Evolutionary conservation across 2,329 filamentous ascomycete genomes (phyloP).

Genomic region (Colletotrichum sp.): DNA sequence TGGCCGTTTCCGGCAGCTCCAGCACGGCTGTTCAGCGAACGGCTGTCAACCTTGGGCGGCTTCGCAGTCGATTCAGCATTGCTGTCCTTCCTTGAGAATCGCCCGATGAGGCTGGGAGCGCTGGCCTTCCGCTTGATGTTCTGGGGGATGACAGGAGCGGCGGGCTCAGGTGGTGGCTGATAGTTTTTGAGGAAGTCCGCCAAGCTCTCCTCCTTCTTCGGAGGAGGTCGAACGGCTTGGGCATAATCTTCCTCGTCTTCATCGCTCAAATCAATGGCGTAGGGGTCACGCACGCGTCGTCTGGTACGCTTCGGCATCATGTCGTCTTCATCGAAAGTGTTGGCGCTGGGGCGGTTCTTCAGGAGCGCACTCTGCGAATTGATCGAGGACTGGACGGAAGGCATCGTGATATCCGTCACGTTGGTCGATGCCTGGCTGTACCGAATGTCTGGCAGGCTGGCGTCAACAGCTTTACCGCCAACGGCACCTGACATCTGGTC

Average conservation of each 20-base stretch:
- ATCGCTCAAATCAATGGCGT: conserved; percentile 85
- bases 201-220: conserved; percentile 67
- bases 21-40: conserved; percentile 44
- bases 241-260: conserved; percentile 63
- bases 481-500: conserved; percentile 69
- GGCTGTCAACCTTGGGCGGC: conserved; percentile 32
- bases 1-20: conserved; percentile 42
- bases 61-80: conserved; percentile 26
- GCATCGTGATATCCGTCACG: conserved; percentile 61
- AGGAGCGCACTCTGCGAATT: conserved; percentile 78
- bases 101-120: conserved; percentile 64
- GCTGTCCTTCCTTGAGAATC: conserved; percentile 51
- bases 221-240: conserved; percentile 40
- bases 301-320: conserved; percentile 75
- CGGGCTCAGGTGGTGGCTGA: conserved; percentile 63
- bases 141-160: conserved; percentile 34
- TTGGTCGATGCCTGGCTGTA: conserved; percentile 61
- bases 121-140: conserved; percentile 66
- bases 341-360: conserved; percentile 40
- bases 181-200: conserved; percentile 76
- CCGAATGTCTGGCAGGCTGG: conserved; percentile 59
- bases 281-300: conserved; percentile 82
- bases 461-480: conserved; percentile 62
- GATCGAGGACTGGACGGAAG: conserved; percentile 65
- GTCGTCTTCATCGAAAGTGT: conserved; percentile 53